A percentile compares a stretch with the other conserved stretches of the same genome.
phyloP scores from a whole-genome alignment of 805 yeast genomes.

The Candida golubevii region DNA sequence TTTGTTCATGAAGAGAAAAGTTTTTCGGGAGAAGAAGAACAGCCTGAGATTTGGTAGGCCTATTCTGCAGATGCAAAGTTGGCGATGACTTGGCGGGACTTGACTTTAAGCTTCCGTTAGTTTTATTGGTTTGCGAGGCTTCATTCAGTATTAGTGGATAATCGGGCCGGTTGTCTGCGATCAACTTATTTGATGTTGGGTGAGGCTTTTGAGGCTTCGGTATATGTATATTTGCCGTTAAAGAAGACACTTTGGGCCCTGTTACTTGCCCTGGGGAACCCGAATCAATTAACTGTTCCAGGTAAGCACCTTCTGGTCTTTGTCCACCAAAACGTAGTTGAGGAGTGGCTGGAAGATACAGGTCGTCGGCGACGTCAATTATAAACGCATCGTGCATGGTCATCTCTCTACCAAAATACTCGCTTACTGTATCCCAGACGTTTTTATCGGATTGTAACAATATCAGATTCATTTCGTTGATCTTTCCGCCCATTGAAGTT shows the following conservation, averaged over 20 bases:
- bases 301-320: no score
- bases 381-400: constrained; percentile 58
- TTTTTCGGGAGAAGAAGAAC: constrained; percentile 49
- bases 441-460: constrained; percentile 56
- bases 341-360: no score
- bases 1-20: constrained; percentile 30
- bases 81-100: constrained; percentile 29
- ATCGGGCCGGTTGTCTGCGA: neutral
- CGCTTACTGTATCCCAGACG: constrained; percentile 56
- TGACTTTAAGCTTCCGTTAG: constrained; percentile 20
- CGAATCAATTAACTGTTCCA: no score
- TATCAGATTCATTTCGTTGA: no score
- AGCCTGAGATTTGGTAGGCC: constrained; percentile 33
- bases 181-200: constrained; percentile 8
- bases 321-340: no score
- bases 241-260: no score
- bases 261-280: no score
- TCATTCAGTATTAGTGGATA: no score
- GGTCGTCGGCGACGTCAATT: constrained; percentile 32
- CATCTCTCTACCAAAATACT: constrained; percentile 66
- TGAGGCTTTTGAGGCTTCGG: constrained; percentile 33
- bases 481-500: no score
- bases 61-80: constrained; percentile 9
- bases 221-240: constrained; percentile 21
- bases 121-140: no score